A percentile compares a stretch with the other conserved stretches of the same genome.
These are phyloP conservation scores for Rhodotorula kratochvilovae DNA, from an alignment of 768 basidiomycete species.

Conservation along the genomic window DNA sequence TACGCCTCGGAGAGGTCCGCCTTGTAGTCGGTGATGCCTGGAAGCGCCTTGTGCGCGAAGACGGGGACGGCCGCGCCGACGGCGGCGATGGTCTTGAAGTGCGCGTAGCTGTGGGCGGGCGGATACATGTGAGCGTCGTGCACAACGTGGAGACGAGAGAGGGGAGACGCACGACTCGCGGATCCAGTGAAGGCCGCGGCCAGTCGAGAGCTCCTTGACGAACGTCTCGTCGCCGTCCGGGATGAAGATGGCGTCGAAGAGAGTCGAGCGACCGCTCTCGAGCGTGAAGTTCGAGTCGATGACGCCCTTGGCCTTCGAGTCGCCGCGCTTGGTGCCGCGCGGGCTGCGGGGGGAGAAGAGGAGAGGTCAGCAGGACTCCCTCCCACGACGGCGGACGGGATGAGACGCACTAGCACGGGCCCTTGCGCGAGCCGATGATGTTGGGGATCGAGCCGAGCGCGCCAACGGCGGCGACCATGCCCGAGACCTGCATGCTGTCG, in stretches of 20 bases:
- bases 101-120: constrained; percentile 63
- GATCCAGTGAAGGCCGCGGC: constrained; percentile 73
- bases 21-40: constrained; percentile 44
- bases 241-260: constrained; percentile 77
- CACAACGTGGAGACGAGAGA: no score
- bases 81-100: constrained; percentile 76
- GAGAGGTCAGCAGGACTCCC: no score
- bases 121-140: no score
- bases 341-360: constrained; percentile 4
- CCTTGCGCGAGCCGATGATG: constrained; percentile 61
- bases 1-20: constrained; percentile 41
- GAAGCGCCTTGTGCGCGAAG: constrained; percentile 48
- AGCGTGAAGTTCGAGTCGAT: constrained; percentile 63
- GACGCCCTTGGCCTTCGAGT: constrained; percentile 43
- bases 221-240: constrained; percentile 62
- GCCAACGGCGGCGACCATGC: constrained; percentile 57
- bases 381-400: no score
- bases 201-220: constrained; percentile 60
- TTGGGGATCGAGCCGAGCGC: constrained; percentile 59
- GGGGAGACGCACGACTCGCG: constrained; percentile 51
- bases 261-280: constrained; percentile 70
- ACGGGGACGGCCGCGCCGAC: constrained; percentile 55
- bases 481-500: constrained; percentile 58
- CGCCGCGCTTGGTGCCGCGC: constrained; percentile 35
- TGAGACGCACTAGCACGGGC: constrained; percentile 53